A percentile compares a stretch with the other conserved stretches of the same genome.
Conservation (phyloP, 2,329 filamentous ascomycete genomes). For the Fusarium buxicola region DNA sequence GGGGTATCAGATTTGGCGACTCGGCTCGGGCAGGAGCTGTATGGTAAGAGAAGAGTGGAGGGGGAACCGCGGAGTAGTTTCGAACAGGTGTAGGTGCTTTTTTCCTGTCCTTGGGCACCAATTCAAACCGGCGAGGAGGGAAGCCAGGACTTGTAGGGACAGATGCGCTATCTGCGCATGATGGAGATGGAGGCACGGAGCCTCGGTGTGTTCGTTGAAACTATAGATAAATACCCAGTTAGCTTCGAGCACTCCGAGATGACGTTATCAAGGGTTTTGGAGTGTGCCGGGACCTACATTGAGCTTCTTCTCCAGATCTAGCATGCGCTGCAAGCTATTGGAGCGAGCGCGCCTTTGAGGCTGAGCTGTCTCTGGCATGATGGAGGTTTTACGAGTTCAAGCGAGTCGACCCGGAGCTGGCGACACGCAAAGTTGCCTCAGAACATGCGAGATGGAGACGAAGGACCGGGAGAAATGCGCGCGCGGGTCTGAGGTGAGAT, state of each 20-base stretch:
- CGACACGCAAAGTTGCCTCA: conserved; percentile 18
- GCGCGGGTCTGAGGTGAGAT: conserved; percentile 4
- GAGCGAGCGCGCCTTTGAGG: conserved; percentile 45
- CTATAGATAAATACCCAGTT: conserved; percentile 10
- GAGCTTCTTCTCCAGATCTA: conserved; percentile 68
- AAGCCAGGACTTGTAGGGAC: conserved; percentile 36
- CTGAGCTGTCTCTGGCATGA: conserved; percentile 34
- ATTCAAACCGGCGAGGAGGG: conserved; percentile 42
- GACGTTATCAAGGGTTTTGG: neutral
- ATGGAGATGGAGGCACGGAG: conserved; percentile 33
- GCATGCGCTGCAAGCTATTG: conserved; percentile 68
- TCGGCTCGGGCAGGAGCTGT: conserved; percentile 24
- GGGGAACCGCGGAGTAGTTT: conserved; percentile 39
- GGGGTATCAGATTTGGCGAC: conserved; percentile 26
- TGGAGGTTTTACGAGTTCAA: conserved; percentile 9
- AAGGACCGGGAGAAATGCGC: conserved; percentile 19
- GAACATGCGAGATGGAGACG: conserved; percentile 30
- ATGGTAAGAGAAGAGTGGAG: conserved; percentile 34
- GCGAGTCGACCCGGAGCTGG: conserved; percentile 28
- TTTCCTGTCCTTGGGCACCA: conserved; percentile 43
- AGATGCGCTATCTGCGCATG: conserved; percentile 28
- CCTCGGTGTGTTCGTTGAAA: conserved; percentile 35
- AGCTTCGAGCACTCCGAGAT: conserved; percentile 1
- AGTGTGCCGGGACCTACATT: conserved; percentile 59
- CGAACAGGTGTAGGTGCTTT: conserved; percentile 41